Conservation (phyloP, 2,329 filamentous ascomycete species). For the Penicillium oxalicum region DNA sequence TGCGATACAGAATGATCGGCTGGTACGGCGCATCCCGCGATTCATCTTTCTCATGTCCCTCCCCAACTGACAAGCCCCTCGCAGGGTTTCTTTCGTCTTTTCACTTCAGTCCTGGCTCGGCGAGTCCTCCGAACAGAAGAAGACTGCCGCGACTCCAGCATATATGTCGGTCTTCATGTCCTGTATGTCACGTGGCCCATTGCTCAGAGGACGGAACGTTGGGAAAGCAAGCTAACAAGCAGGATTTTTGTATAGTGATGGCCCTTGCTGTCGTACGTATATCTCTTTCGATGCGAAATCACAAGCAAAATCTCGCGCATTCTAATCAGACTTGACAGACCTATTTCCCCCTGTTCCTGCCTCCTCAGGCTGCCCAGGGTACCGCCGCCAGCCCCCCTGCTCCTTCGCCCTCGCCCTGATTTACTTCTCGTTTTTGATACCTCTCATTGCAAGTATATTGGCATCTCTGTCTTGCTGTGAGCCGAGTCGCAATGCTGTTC, state of each 20-base stretch:
- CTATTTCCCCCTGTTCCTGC: conserved; percentile 61
- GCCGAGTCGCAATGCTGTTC: not conserved
- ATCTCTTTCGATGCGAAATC: not conserved
- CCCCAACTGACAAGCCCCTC: conserved; percentile 13
- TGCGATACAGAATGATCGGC: conserved; percentile 52
- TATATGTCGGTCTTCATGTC: conserved; percentile 76
- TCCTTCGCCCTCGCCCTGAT: conserved; percentile 39
- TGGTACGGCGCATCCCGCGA: conserved; percentile 43
- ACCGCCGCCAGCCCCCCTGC: conserved; percentile 43
- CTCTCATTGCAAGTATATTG: conserved; percentile 5
- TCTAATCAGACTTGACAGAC: conserved; percentile 38
- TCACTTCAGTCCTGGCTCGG: conserved; percentile 45
- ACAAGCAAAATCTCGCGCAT: not conserved
- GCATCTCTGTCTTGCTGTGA: conserved; percentile 1
- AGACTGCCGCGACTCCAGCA: conserved; percentile 61
- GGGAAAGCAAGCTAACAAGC: conserved; percentile 9
- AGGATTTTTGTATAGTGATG: conserved; percentile 46
- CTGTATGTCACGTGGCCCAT: conserved; percentile 45
- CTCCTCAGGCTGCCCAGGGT: conserved; percentile 41
- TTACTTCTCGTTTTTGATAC: conserved; percentile 27
- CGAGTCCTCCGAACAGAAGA: conserved; percentile 47
- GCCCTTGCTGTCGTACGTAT: conserved; percentile 48
- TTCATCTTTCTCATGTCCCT: not conserved
- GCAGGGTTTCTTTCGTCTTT: conserved; percentile 44
- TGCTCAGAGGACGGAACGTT: not conserved